These are phyloP conservation scores for Medicago ruthenica DNA, from an alignment of 306 rosid species.

Conservation along the genomic window DNA sequence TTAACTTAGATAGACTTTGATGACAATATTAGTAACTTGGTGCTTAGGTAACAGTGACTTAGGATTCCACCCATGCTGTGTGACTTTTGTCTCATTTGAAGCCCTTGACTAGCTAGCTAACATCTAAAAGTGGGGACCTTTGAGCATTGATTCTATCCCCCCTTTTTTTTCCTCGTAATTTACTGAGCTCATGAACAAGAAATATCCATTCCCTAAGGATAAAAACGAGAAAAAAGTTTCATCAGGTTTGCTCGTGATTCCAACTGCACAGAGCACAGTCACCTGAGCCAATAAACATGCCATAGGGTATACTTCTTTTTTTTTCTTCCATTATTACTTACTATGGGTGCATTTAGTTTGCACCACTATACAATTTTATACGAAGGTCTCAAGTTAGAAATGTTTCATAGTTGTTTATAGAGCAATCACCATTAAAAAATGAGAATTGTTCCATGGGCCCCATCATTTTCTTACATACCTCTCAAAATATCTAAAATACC, in stretches of 20 bases:
- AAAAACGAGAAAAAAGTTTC: background rate
- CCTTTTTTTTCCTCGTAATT: conserved; percentile 11
- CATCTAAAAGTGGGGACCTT: conserved; percentile 24
- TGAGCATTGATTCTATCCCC: conserved; percentile 30
- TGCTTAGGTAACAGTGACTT: background rate
- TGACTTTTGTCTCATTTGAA: background rate
- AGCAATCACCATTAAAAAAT: too few relatives aligned
- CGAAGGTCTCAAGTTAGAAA: too few relatives aligned
- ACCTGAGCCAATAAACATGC: background rate
- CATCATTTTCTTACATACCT: too few relatives aligned
- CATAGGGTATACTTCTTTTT: too few relatives aligned
- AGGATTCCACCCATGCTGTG: conserved; percentile 2
- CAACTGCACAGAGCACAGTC: background rate
- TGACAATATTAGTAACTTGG: too few relatives aligned
- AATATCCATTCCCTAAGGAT: conserved; percentile 13
- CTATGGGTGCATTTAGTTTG: too few relatives aligned
- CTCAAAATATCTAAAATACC: too few relatives aligned
- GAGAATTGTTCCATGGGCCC: too few relatives aligned
- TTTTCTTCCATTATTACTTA: too few relatives aligned
- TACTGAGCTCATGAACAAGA: conserved; percentile 1
- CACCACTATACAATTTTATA: too few relatives aligned
- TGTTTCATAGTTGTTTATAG: too few relatives aligned
- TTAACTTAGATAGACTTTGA: too few relatives aligned
- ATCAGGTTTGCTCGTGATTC: conserved; percentile 30
- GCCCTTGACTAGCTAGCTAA: background rate